Conservation (phyloP, 441 rosid genomes). For the Gossypium schwendimanii region DNA sequence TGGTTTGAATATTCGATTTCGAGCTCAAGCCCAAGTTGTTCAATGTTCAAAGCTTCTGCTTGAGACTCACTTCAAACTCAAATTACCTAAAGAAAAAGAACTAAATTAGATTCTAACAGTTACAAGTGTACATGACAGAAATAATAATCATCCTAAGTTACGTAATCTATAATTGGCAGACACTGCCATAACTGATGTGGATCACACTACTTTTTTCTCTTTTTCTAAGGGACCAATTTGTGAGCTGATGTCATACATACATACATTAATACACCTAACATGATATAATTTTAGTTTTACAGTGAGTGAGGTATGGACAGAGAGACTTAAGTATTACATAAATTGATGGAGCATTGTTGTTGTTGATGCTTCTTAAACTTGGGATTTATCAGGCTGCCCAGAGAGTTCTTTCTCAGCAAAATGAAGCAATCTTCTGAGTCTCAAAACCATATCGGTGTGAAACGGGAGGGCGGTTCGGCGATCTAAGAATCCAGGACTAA, state of each 20-base stretch:
- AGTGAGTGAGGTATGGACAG: constrained; percentile 3
- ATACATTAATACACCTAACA: not conserved
- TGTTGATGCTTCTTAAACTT: constrained; percentile 18
- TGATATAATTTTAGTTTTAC: not conserved
- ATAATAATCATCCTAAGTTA: not conserved
- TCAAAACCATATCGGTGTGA: constrained; percentile 93
- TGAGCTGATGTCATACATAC: not conserved
- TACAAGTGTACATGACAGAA: not conserved
- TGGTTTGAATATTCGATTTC: not conserved
- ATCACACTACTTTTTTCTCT: not conserved
- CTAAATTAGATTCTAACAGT: not conserved
- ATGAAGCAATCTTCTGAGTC: constrained; percentile 94
- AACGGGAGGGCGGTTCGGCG: constrained; percentile 87
- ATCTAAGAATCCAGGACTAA: constrained; percentile 76
- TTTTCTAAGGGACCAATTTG: not conserved
- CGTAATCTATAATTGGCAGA: not conserved
- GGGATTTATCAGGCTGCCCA: constrained; percentile 51
- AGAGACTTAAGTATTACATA: not conserved
- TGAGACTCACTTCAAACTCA: not conserved
- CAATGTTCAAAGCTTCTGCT: not conserved
- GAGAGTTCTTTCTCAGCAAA: constrained; percentile 91
- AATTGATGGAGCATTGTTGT: constrained; percentile 6
- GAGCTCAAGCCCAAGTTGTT: not conserved
- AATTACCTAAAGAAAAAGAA: not conserved
- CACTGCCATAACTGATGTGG: not conserved